These are phyloP conservation scores for Pachyrhizus erosus DNA, from an alignment of 306 rosid genomes.

Conservation along the genomic window DNA sequence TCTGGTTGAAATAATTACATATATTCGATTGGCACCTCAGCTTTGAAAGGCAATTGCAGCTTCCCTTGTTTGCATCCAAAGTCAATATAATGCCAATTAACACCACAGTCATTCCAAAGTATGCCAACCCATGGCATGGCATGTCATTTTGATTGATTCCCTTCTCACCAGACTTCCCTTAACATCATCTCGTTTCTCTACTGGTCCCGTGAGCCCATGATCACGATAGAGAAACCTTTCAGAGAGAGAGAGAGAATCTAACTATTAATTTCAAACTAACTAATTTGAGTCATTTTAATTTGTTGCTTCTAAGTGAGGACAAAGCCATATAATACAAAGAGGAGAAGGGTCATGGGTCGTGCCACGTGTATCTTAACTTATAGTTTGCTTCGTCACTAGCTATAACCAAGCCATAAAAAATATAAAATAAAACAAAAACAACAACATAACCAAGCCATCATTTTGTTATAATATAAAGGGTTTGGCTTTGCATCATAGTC, in stretches of 20 bases:
- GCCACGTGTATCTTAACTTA: constrained; percentile 47
- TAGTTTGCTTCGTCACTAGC: constrained; percentile 14
- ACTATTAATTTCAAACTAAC: constrained; percentile 40
- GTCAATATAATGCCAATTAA: constrained; percentile 59
- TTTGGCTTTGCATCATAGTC: constrained; percentile 58
- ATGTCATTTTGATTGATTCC: constrained; percentile 46
- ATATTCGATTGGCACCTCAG: constrained; percentile 62
- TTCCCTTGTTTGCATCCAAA: constrained; percentile 59
- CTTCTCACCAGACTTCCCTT: constrained; percentile 34
- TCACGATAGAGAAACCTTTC: constrained; percentile 39
- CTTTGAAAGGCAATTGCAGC: constrained; percentile 56
- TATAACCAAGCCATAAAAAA: background rate
- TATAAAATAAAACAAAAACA: too few relatives aligned
- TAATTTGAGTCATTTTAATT: constrained; percentile 22
- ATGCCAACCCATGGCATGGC: constrained; percentile 48
- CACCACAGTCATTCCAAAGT: constrained; percentile 39
- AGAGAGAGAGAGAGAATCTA: constrained; percentile 29
- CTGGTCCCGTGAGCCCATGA: constrained; percentile 53
- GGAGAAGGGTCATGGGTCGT: constrained; percentile 41
- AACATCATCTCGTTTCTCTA: constrained; percentile 21
- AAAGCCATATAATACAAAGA: constrained; percentile 33
- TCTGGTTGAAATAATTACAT: constrained; percentile 45
- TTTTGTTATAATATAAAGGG: constrained; percentile 28
- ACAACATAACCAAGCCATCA: constrained; percentile 22
- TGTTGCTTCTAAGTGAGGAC: constrained; percentile 54